Percentiles rank a stretch among this genome's conserved stretches.
These are phyloP conservation scores for Crassisporium funariophilum DNA, from an alignment of 768 basidiomycete species.

Conservation along the genomic window DNA sequence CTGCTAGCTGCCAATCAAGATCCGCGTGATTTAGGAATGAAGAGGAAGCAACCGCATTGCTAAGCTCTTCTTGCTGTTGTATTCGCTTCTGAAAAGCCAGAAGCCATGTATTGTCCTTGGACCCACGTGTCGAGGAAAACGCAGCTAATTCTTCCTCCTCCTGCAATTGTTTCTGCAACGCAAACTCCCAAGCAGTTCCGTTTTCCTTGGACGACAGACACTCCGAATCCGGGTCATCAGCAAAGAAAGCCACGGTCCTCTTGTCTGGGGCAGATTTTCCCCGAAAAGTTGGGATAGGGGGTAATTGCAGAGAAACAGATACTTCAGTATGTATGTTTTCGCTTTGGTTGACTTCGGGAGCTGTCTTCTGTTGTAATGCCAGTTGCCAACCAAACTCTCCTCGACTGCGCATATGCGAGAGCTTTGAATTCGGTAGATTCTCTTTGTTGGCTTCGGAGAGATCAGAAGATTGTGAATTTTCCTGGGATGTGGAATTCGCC, in stretches of 20 bases:
- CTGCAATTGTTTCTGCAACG: conserved; percentile 20
- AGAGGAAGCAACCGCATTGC: background rate
- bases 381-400: background rate
- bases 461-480: too few species aligned
- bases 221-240: background rate
- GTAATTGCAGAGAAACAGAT: too few species aligned
- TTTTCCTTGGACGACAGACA: background rate
- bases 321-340: too few species aligned
- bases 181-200: conserved; percentile 14
- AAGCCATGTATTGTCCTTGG: conserved; percentile 16
- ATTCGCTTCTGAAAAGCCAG: conserved; percentile 17
- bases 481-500: too few species aligned
- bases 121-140: conserved; percentile 8
- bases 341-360: too few species aligned
- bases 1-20: conserved; percentile 28
- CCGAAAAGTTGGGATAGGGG: too few species aligned
- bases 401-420: background rate
- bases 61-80: conserved; percentile 8
- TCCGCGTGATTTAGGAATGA: conserved; percentile 9
- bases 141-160: conserved; percentile 24
- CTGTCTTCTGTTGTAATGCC: background rate
- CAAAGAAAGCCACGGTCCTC: background rate
- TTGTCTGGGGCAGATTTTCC: too few species aligned
- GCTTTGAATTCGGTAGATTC: background rate
- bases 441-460: background rate